These are phyloP conservation scores for Amanita muscaria DNA, from an alignment of 768 basidiomycete species.

Conservation along the genomic window DNA sequence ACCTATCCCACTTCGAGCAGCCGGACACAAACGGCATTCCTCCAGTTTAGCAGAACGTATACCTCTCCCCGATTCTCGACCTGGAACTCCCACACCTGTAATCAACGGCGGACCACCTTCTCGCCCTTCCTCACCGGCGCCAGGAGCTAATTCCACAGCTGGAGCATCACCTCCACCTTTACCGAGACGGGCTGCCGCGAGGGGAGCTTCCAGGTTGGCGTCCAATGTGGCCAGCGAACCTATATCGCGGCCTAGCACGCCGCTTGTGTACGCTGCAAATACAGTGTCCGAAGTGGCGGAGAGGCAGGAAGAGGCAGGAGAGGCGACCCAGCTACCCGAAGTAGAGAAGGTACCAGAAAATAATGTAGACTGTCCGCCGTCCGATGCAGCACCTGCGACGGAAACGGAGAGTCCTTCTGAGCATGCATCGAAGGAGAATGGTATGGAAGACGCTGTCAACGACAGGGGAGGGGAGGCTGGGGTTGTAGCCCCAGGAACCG, in stretches of 20 bases:
- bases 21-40: constrained; percentile 1
- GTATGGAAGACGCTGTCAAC: no score
- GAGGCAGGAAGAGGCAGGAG: no score
- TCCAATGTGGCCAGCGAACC: neutral
- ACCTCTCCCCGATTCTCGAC: constrained; percentile 6
- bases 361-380: no score
- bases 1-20: constrained; percentile 3
- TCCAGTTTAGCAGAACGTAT: constrained; percentile 3
- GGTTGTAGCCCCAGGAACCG: no score
- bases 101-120: constrained; percentile 4
- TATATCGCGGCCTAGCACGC: constrained; percentile 4
- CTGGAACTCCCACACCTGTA: constrained; percentile 1
- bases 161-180: constrained; percentile 3
- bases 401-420: no score
- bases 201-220: neutral
- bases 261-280: neutral
- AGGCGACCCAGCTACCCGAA: no score
- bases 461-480: no score
- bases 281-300: neutral
- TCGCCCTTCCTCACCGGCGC: constrained; percentile 7
- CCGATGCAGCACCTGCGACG: no score
- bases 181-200: constrained; percentile 7
- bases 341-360: no score
- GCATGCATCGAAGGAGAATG: no score
- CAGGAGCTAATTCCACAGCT: no score